Evolutionary conservation across 116 monocot species (phyloP).

Genomic region (Phalaenopsis hybrid): DNA sequence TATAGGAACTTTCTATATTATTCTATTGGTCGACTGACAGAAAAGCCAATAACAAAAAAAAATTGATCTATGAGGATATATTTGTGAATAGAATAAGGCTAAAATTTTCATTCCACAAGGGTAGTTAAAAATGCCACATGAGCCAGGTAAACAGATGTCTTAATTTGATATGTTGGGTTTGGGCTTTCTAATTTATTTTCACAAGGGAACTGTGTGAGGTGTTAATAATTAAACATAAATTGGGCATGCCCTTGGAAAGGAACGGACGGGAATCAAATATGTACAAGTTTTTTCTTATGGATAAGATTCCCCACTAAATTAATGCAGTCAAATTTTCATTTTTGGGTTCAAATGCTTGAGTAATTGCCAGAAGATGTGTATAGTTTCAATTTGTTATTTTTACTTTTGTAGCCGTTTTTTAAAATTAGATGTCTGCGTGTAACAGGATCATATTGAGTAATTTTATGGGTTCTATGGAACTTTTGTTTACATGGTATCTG

Average conservation of each 20-base stretch:
- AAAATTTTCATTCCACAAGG: neutral
- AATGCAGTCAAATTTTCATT: neutral
- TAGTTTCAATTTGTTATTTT: neutral
- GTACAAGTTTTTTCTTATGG: neutral
- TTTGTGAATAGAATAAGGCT: too few species aligned
- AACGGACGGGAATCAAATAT: neutral
- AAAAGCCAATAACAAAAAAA: too few species aligned
- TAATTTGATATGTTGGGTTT: neutral
- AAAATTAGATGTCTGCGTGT: neutral
- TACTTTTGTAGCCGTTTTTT: neutral
- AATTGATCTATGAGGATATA: too few species aligned
- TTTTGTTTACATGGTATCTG: neutral
- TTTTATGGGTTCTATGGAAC: neutral
- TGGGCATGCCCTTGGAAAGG: too few species aligned
- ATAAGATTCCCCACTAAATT: neutral
- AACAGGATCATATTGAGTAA: neutral
- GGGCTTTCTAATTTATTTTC: neutral
- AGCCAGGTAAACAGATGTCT: neutral
- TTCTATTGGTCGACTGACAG: too few species aligned
- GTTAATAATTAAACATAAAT: too few species aligned
- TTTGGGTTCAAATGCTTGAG: neutral
- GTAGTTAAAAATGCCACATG: neutral
- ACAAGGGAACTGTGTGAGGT: too few species aligned
- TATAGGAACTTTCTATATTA: neutral
- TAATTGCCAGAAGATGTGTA: neutral